phyloP scores from a whole-genome alignment of 805 yeast species.

The Saccharomycopsis javanensis region DNA sequence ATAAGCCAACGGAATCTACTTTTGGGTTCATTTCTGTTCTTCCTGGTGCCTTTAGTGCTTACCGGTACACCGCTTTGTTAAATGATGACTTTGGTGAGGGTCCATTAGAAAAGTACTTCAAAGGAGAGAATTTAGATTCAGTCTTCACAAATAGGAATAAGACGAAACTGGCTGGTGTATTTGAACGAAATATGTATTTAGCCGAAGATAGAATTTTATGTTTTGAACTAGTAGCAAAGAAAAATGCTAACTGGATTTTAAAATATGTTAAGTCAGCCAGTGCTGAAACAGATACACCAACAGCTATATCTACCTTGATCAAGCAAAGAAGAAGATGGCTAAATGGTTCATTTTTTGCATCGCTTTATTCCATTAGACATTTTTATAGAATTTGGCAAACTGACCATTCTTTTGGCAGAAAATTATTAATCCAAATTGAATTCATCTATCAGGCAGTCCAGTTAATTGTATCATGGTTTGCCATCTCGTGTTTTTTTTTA shows the following conservation, averaged over 20 bases:
- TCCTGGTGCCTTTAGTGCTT: constrained; percentile 96
- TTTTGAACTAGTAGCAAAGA: constrained; percentile 89
- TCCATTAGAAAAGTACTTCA: constrained; percentile 82
- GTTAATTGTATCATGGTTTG: constrained; percentile 83
- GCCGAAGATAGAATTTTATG: constrained; percentile 96
- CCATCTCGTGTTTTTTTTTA: constrained; percentile 79
- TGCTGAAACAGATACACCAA: constrained; percentile 96
- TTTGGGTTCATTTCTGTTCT: constrained; percentile 92
- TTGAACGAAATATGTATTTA: constrained; percentile 90
- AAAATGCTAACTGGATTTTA: constrained; percentile 61
- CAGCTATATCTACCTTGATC: constrained; percentile 72
- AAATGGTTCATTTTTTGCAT: constrained; percentile 94
- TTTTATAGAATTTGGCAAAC: constrained; percentile 69
- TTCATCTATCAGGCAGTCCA: constrained; percentile 68
- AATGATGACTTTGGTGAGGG: constrained; percentile 63
- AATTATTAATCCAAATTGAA: constrained; percentile 64
- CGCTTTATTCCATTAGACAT: constrained; percentile 75
- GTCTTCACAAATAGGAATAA: constrained; percentile 24
- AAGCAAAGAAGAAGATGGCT: constrained; percentile 94
- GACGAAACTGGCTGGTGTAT: constrained; percentile 64
- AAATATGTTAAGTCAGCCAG: constrained; percentile 79
- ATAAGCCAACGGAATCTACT: constrained; percentile 90
- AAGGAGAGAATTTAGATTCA: constrained; percentile 68
- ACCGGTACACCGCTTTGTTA: constrained; percentile 70
- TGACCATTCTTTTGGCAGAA: constrained; percentile 56